phyloP scores from a whole-genome alignment of 140 eudicot species.

The Senecio squalidus region DNA sequence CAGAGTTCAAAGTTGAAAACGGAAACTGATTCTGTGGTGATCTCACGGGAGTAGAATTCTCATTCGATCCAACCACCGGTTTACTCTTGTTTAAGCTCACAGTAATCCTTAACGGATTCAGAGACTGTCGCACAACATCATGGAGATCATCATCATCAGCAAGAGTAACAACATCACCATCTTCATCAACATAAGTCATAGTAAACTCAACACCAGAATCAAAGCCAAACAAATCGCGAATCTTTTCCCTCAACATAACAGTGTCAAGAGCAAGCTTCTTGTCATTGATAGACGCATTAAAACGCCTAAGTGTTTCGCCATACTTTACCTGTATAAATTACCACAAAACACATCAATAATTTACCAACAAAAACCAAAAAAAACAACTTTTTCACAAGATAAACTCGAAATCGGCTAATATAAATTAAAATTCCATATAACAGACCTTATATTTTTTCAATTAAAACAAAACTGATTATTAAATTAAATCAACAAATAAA shows the following conservation, averaged over 20 bases:
- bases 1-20: conserved; percentile 21
- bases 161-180: conserved; percentile 72
- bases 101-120: conserved; percentile 79
- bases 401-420: too few species aligned
- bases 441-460: too few species aligned
- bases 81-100: conserved; percentile 32
- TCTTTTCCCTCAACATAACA: conserved; percentile 47
- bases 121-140: conserved; percentile 66
- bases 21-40: conserved; percentile 32
- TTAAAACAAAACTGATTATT: not conserved
- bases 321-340: conserved; percentile 53
- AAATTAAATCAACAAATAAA: too few species aligned
- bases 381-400: not conserved
- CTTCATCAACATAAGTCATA: conserved; percentile 80
- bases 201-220: conserved; percentile 40
- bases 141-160: conserved; percentile 81
- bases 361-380: conserved; percentile 1
- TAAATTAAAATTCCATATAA: too few species aligned
- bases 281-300: conserved; percentile 42
- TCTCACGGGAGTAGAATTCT: conserved; percentile 38
- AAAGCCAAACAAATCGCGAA: conserved; percentile 51
- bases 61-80: conserved; percentile 37
- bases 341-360: not conserved
- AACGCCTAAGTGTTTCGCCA: conserved; percentile 77
- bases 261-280: conserved; percentile 40